phyloP scores from a whole-genome alignment of 139 green algal genomes.

The Chlamydomonas asymmetrica region DNA sequence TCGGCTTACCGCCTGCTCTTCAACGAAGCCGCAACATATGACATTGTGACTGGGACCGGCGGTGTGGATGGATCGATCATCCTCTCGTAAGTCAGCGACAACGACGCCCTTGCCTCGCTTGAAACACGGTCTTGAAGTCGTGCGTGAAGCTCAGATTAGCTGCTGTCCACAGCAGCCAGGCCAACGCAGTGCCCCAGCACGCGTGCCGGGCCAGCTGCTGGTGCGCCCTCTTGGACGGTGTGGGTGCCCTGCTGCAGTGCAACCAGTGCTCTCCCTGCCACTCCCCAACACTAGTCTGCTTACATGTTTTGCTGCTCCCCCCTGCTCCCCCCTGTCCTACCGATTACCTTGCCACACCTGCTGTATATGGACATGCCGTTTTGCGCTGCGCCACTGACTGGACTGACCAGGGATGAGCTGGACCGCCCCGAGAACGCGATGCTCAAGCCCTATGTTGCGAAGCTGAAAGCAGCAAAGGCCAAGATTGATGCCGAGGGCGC shows the following conservation, averaged over 20 bases:
- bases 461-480: conserved; percentile 60
- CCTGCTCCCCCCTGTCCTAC: too few relatives aligned
- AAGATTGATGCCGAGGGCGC: conserved; percentile 58
- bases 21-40: conserved; percentile 75
- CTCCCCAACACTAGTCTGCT: too few relatives aligned
- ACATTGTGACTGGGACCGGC: conserved; percentile 66
- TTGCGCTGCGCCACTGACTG: neutral
- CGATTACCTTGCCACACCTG: too few relatives aligned
- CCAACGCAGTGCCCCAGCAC: neutral
- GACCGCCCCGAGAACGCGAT: conserved; percentile 66
- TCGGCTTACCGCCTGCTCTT: conserved; percentile 64
- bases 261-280: neutral
- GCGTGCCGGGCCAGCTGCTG: neutral
- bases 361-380: too few relatives aligned
- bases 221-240: neutral
- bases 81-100: conserved; percentile 32
- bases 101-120: neutral
- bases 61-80: conserved; percentile 79
- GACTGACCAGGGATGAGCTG: conserved; percentile 66
- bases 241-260: neutral
- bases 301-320: too few relatives aligned
- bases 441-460: conserved; percentile 60
- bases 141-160: neutral
- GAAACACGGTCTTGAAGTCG: neutral
- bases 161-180: neutral